phyloP scores from a whole-genome alignment of 1,139 yeast species.

The Candida pseudoviswanathii region DNA sequence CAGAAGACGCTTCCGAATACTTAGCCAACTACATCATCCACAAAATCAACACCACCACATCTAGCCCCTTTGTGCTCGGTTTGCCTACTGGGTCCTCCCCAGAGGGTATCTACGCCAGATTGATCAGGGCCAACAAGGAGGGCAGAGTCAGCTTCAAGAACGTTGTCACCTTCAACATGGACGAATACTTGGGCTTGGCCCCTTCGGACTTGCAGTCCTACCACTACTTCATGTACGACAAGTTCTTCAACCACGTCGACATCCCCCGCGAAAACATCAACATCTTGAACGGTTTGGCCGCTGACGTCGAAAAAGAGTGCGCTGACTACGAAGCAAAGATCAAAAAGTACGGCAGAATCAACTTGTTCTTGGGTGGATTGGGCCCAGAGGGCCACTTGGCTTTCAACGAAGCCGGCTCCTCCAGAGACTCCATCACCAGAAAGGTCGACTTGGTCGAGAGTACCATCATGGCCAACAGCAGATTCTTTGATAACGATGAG shows the following conservation, averaged over 20 bases:
- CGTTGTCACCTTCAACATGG: slow-evolving; percentile 67
- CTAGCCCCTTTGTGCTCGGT: slow-evolving; percentile 59
- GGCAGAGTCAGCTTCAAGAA: slow-evolving; percentile 52
- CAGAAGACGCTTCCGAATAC: slow-evolving; percentile 50
- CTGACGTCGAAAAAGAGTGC: slow-evolving; percentile 52
- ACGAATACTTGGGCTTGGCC: slow-evolving; percentile 55
- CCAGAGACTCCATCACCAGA: slow-evolving; percentile 50
- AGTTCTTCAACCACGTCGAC: slow-evolving; percentile 61
- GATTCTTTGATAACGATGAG: slow-evolving; percentile 53
- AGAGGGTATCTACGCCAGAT: slow-evolving; percentile 54
- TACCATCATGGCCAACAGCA: slow-evolving; percentile 58
- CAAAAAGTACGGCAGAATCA: slow-evolving; percentile 51
- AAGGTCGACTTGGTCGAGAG: slow-evolving; percentile 51
- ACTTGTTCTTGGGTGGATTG: slow-evolving; percentile 62
- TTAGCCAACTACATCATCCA: slow-evolving; percentile 53
- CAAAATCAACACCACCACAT: slow-evolving; percentile 44
- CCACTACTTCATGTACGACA: slow-evolving; percentile 62
- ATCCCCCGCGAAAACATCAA: slow-evolving; percentile 57
- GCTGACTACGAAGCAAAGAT: slow-evolving; percentile 52
- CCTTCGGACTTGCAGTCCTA: slow-evolving; percentile 57
- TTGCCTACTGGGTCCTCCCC: slow-evolving; percentile 71
- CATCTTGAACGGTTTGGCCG: slow-evolving; percentile 56
- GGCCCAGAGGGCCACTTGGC: slow-evolving; percentile 71
- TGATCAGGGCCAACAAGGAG: slow-evolving; percentile 48
- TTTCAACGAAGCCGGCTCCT: slow-evolving; percentile 61